Conservation (phyloP, 225 moss, liverwort and hornwort species). For the Physcomitrellopsis africana region DNA sequence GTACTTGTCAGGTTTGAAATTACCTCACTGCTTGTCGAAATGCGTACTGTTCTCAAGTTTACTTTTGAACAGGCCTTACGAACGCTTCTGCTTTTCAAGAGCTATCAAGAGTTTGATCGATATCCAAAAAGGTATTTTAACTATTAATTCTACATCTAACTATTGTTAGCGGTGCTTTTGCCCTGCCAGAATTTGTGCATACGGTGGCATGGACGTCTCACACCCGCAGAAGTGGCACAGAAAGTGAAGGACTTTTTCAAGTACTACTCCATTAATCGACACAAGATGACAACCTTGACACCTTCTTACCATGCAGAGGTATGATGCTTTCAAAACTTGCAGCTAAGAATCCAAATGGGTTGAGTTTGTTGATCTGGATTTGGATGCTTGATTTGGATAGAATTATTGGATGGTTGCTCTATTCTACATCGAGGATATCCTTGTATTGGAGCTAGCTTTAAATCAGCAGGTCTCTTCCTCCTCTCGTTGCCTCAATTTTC, state of each 20-base stretch:
- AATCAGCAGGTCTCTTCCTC: background rate
- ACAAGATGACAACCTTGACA: slow-evolving; percentile 93
- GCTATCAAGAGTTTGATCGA: background rate
- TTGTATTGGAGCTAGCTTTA: background rate
- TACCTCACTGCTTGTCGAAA: slow-evolving; percentile 10
- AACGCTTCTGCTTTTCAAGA: background rate
- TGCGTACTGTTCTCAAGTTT: background rate
- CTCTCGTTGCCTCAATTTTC: background rate
- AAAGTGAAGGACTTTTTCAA: slow-evolving; percentile 96
- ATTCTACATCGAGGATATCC: background rate
- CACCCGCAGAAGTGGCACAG: slow-evolving; percentile 77
- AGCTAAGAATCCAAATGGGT: background rate
- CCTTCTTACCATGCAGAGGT: slow-evolving; percentile 95
- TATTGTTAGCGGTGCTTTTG: background rate
- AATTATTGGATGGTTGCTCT: slow-evolving; percentile 1
- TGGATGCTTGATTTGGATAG: background rate
- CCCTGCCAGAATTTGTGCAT: slow-evolving; percentile 67
- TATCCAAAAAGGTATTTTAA: background rate
- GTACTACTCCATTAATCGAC: slow-evolving; percentile 85
- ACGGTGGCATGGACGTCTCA: slow-evolving; percentile 78
- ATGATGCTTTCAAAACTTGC: background rate
- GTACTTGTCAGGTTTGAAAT: slow-evolving; percentile 4
- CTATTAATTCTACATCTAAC: slow-evolving; percentile 17
- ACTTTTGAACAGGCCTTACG: background rate
- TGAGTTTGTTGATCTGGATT: background rate